Conservation (phyloP, 345 rosid species). For the Litchi chinensis region DNA sequence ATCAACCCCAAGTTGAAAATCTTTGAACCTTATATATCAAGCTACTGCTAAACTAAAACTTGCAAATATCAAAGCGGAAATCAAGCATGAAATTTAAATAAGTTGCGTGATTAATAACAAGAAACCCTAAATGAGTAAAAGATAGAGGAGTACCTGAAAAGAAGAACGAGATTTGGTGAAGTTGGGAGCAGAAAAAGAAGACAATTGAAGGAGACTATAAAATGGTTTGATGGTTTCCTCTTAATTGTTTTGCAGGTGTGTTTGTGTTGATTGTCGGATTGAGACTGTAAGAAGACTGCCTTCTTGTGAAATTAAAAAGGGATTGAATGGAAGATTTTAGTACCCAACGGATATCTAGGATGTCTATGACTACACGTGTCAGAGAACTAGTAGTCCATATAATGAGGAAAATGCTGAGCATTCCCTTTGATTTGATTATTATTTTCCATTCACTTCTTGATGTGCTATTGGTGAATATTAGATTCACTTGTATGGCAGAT, state of each 20-base stretch:
- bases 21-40: not conserved
- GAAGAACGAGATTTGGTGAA: not conserved
- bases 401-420: too few species aligned
- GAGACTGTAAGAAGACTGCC: not conserved
- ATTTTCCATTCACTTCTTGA: too few species aligned
- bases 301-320: not conserved
- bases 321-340: not conserved
- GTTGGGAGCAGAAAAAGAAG: too few species aligned
- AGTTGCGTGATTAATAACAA: not conserved
- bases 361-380: not conserved
- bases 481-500: too few species aligned
- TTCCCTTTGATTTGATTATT: too few species aligned
- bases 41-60: not conserved
- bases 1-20: too few species aligned
- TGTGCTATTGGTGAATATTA: too few species aligned
- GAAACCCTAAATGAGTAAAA: not conserved
- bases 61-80: not conserved
- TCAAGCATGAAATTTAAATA: not conserved
- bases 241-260: too few species aligned
- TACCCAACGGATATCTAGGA: not conserved
- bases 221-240: too few species aligned
- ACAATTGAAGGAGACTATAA: too few species aligned
- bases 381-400: not conserved
- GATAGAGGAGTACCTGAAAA: not conserved
- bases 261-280: not conserved